Base-by-base conservation (phyloP, 176 grass and related monocot species). In the Urochloa ruziziensis region DNA sequence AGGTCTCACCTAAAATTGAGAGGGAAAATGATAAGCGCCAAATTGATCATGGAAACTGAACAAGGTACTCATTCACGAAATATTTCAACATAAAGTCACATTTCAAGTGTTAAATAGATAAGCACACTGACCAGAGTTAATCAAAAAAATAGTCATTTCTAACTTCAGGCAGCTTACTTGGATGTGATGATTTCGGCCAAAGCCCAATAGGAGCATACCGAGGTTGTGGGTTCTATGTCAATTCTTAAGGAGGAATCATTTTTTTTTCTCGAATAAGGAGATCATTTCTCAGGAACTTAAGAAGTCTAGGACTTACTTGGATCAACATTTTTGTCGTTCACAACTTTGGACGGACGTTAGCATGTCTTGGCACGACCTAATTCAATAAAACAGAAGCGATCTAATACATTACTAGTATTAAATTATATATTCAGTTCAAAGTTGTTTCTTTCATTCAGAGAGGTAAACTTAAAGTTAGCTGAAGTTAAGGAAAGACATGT, bases 1-100 rank as follows among this genome's bases (percentile, higher is more conserved):
- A 99, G 23, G 97, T 96, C 51, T 99, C 97, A 68, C 97, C 97
- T 99, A 79, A 70, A 89, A 70, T 30, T 64, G 29, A 64, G 28
- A 8, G 2, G 49, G 32, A 73, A 73, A 48, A 90, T 17, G 59
- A 78, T 90, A 79, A 86, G 49, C 48, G 72, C 42, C 47, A 33
- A 67, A 85, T 27, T 51, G 42, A 49, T 29, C 42, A 40, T 48
- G 13, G 37, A 40, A 72, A 73, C 29, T 34, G 3, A 48, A 51
- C 47, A 70, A 40, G 21, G 21, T 42, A 36, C 7, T 81, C 23
- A 42, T 28, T 54, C 64, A 70, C 5, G 6, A 68, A 82, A 77
- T 17, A 21, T n/a, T 19, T 58, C 10, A 79, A 51, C 7, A 86
- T 12, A 44, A 21, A 40, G 19, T 33, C 47, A 42, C 43, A 73